phyloP scores from a whole-genome alignment of 1,284 basidiomycete genomes.

The Phlebopus sp. region DNA sequence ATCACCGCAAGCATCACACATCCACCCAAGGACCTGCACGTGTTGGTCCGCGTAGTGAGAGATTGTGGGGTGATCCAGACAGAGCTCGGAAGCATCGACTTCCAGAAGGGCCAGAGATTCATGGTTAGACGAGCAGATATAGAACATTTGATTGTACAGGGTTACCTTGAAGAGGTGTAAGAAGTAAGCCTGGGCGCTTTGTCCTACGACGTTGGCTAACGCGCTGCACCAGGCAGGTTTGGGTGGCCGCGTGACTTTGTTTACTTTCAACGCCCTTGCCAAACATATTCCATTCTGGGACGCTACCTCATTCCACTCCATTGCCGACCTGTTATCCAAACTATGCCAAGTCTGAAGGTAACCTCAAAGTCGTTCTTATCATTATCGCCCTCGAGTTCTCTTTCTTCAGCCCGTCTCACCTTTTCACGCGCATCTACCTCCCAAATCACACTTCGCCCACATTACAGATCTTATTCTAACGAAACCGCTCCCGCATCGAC shows the following conservation, averaged over 20 bases:
- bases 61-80: slow-evolving; percentile 91
- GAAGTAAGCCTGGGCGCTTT: slow-evolving; percentile 9
- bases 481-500: background rate
- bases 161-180: slow-evolving; percentile 77
- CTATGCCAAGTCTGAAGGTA: slow-evolving; percentile 15
- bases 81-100: slow-evolving; percentile 84
- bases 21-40: slow-evolving; percentile 82
- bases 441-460: background rate
- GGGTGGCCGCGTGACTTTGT: slow-evolving; percentile 28
- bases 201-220: background rate
- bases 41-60: slow-evolving; percentile 72
- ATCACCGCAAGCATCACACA: slow-evolving; percentile 73
- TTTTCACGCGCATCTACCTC: background rate
- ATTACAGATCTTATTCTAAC: slow-evolving; percentile 6
- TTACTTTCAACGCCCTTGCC: slow-evolving; percentile 30
- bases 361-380: background rate
- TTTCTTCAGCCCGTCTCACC: background rate
- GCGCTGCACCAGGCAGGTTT: background rate
- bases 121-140: slow-evolving; percentile 84
- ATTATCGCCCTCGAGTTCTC: background rate
- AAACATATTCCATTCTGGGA: slow-evolving; percentile 20
- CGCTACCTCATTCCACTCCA: background rate
- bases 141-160: slow-evolving; percentile 89
- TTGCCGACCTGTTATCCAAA: background rate
- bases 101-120: slow-evolving; percentile 85